phyloP scores from a whole-genome alignment of 2,329 filamentous ascomycete species.

The Knufia fluminis region DNA sequence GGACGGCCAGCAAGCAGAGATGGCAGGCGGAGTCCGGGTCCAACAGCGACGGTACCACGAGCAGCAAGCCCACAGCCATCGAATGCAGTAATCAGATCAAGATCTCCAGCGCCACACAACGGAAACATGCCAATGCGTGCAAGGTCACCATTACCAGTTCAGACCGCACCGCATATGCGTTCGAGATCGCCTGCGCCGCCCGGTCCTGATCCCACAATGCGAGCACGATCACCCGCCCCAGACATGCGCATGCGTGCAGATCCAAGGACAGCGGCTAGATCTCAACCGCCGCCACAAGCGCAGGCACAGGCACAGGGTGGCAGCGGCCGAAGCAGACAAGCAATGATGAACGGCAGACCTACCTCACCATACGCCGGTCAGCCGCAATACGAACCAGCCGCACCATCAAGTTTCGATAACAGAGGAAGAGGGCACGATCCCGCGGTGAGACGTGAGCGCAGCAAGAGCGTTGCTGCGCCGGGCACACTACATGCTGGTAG shows the following conservation, averaged over 20 bases:
- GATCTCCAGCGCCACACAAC: constrained; percentile 67
- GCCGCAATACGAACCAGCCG: constrained; percentile 17
- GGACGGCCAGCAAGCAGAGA: constrained; percentile 17
- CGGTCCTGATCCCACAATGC: constrained; percentile 4
- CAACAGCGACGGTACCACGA: constrained; percentile 16
- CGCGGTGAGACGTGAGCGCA: constrained; percentile 42
- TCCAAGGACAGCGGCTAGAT: constrained; percentile 27
- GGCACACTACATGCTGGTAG: constrained; percentile 29
- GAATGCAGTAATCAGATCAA: constrained; percentile 38
- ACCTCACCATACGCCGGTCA: constrained; percentile 45
- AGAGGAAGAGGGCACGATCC: constrained; percentile 41
- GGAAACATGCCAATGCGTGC: constrained; percentile 68
- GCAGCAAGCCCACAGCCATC: constrained; percentile 20
- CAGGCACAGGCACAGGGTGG: constrained; percentile 20
- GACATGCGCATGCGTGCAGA: constrained; percentile 15
- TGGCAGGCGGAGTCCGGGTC: constrained; percentile 19
- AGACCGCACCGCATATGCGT: constrained; percentile 2
- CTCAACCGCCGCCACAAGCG: constrained; percentile 40
- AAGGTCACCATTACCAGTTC: constrained; percentile 45
- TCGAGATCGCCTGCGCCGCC: constrained; percentile 9
- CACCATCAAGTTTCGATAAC: constrained; percentile 7
- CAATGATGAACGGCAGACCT: constrained; percentile 44
- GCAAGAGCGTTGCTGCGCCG: constrained; percentile 77
- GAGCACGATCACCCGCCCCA: constrained; percentile 10
- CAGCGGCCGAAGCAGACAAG: constrained; percentile 39